A percentile compares a stretch with the other conserved stretches of the same genome.
Evolutionary conservation across 345 rosid species (phyloP).

Genomic region (Stellera chamaejasme): DNA sequence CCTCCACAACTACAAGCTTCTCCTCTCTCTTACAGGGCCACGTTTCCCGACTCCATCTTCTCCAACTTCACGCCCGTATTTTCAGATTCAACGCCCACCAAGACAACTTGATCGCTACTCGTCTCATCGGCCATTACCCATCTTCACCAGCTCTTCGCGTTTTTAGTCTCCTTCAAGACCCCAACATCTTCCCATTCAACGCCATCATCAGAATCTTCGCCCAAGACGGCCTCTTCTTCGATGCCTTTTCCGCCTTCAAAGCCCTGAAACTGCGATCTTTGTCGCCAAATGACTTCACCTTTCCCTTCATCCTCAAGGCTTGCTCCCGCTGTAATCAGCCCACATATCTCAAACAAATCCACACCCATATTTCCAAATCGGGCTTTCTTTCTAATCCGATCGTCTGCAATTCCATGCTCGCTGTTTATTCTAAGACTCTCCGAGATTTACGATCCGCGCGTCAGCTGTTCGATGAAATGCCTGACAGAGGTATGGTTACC

Average conservation of each 20-base stretch:
- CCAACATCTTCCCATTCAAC: slow-evolving; percentile 40
- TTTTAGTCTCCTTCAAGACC: slow-evolving; percentile 19
- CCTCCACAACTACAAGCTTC: slow-evolving; percentile 9
- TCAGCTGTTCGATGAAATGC: slow-evolving; percentile 37
- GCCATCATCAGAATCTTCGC: slow-evolving; percentile 36
- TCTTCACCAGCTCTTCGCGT: slow-evolving; percentile 15
- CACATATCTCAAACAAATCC: slow-evolving; percentile 20
- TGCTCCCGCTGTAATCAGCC: slow-evolving; percentile 17
- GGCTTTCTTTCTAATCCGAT: slow-evolving; percentile 22
- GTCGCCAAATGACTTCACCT: slow-evolving; percentile 33
- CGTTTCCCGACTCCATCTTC: slow-evolving; percentile 19
- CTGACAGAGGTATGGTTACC: slow-evolving; percentile 20
- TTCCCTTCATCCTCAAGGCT: slow-evolving; percentile 24
- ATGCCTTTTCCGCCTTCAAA: slow-evolving; percentile 21
- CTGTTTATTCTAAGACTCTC: slow-evolving; percentile 15
- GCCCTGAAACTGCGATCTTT: slow-evolving; percentile 13
- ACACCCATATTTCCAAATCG: slow-evolving; percentile 22
- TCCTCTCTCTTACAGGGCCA: slow-evolving; percentile 26
- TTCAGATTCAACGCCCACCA: slow-evolving; percentile 20
- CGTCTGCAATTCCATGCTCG: slow-evolving; percentile 26
- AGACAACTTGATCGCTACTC: slow-evolving; percentile 30
- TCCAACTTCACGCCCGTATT: slow-evolving; percentile 30
- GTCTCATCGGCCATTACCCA: slow-evolving; percentile 34
- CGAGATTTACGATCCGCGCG: slow-evolving; percentile 26
- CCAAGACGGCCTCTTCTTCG: slow-evolving; percentile 11